Evolutionary conservation across 1,139 yeast species (phyloP).

Genomic region (Casaregolazyma suthepensis): DNA sequence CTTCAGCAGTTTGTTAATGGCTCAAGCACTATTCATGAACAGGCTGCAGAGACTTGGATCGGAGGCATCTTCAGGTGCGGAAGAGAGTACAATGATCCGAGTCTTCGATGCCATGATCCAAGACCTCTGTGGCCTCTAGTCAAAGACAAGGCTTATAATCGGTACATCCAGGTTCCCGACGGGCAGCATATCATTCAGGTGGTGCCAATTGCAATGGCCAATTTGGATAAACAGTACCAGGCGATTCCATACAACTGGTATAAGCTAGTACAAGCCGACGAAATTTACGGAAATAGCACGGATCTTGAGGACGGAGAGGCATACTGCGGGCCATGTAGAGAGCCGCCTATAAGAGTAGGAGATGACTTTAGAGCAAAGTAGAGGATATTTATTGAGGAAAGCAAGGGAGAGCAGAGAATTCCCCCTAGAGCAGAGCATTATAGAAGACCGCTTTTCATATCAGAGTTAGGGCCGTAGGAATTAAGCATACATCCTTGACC

Average conservation of each 20-base stretch:
- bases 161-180: slow-evolving; percentile 18
- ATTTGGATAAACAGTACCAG: slow-evolving; percentile 8
- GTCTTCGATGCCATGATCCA: slow-evolving; percentile 20
- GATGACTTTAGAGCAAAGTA: not conserved
- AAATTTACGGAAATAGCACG: slow-evolving; percentile 8
- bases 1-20: slow-evolving; percentile 47
- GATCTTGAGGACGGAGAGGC: slow-evolving; percentile 4
- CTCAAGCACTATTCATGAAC: slow-evolving; percentile 44
- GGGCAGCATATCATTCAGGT: slow-evolving; percentile 12
- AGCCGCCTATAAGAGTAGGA: not conserved
- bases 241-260: slow-evolving; percentile 11
- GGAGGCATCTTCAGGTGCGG: slow-evolving; percentile 59
- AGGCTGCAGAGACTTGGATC: slow-evolving; percentile 46
- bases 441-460: not conserved
- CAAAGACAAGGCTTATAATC: slow-evolving; percentile 18
- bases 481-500: too few relatives aligned
- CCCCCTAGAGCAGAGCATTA: not conserved
- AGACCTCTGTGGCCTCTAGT: slow-evolving; percentile 20
- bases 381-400: not conserved
- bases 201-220: slow-evolving; percentile 13
- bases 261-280: slow-evolving; percentile 5
- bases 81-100: slow-evolving; percentile 25
- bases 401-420: too few relatives aligned
- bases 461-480: too few relatives aligned
- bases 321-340: slow-evolving; percentile 4